Evolutionary conservation across 371 early-diverging fungal genomes (phyloP).

Genomic region (Lichtheimia ornata): DNA sequence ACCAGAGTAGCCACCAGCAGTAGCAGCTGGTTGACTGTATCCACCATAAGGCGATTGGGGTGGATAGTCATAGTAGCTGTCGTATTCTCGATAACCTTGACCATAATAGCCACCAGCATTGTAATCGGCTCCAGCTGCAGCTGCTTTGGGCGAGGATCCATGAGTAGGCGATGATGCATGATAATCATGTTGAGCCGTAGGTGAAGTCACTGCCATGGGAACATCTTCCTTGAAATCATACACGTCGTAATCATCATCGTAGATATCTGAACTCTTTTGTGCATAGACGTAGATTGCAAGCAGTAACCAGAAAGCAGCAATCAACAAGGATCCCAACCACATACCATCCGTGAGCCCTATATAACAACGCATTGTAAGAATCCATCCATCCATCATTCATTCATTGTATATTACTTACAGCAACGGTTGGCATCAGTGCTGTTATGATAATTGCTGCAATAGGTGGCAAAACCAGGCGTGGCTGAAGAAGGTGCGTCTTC

Average conservation of each 20-base stretch:
- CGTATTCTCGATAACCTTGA: constrained; percentile 13
- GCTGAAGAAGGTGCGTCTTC: constrained; percentile 1
- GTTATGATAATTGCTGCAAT: constrained; percentile 23
- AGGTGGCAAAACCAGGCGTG: constrained; percentile 27
- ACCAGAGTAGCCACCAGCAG: constrained; percentile 8
- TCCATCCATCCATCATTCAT: background rate
- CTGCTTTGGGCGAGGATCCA: background rate
- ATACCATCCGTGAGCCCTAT: constrained; percentile 28
- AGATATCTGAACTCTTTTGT: constrained; percentile 26
- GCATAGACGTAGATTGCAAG: constrained; percentile 17
- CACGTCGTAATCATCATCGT: constrained; percentile 26
- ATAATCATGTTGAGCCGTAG: constrained; percentile 1
- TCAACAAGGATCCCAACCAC: constrained; percentile 23
- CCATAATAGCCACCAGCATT: no score
- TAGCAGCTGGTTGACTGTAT: constrained; percentile 14
- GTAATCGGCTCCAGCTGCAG: no score
- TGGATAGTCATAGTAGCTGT: constrained; percentile 21
- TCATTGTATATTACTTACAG: constrained; percentile 26
- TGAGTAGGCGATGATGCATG: constrained; percentile 15
- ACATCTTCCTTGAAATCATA: constrained; percentile 28
- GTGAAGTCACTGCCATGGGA: constrained; percentile 26
- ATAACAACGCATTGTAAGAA: background rate
- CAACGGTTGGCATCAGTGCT: constrained; percentile 23
- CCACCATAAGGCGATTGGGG: constrained; percentile 23
- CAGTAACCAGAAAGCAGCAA: constrained; percentile 23